Conservation (phyloP, 306 rosid species). For the Purshia tridentata region DNA sequence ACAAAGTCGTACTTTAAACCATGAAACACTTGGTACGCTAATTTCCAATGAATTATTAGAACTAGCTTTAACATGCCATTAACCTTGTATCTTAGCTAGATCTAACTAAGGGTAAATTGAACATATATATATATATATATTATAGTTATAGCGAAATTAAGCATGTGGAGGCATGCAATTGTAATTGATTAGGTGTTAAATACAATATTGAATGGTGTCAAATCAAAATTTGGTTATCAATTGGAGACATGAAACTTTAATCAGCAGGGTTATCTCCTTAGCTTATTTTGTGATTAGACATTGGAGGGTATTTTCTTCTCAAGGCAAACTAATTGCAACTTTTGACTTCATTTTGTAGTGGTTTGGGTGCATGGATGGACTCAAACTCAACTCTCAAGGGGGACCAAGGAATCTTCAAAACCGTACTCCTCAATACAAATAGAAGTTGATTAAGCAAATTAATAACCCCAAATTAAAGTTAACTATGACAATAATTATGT, state of each 20-base stretch:
- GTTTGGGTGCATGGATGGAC: slow-evolving; percentile 37
- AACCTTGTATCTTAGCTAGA: too few relatives aligned
- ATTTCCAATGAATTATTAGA: not conserved
- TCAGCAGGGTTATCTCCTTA: slow-evolving; percentile 25
- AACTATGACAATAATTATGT: slow-evolving; percentile 31
- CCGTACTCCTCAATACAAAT: slow-evolving; percentile 13
- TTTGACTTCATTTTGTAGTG: slow-evolving; percentile 62
- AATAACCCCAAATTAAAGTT: slow-evolving; percentile 42
- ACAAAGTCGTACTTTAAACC: too few relatives aligned
- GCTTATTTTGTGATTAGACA: slow-evolving; percentile 43
- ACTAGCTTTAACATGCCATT: too few relatives aligned
- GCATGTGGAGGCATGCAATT: slow-evolving; percentile 37
- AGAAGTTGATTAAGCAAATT: slow-evolving; percentile 31
- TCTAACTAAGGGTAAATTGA: too few relatives aligned
- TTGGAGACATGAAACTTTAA: slow-evolving; percentile 52
- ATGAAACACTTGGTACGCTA: not conserved
- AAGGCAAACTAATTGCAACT: slow-evolving; percentile 62
- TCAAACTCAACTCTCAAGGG: too few relatives aligned
- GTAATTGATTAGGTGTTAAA: slow-evolving; percentile 15
- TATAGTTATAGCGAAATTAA: not conserved
- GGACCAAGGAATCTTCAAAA: slow-evolving; percentile 52
- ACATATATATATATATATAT: too few relatives aligned
- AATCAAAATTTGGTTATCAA: slow-evolving; percentile 41
- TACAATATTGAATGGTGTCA: slow-evolving; percentile 40
- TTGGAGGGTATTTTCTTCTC: slow-evolving; percentile 46